These are phyloP conservation scores for Leishmania lainsoni DNA, from an alignment of 208 protist genomes.

Conservation along the genomic window DNA sequence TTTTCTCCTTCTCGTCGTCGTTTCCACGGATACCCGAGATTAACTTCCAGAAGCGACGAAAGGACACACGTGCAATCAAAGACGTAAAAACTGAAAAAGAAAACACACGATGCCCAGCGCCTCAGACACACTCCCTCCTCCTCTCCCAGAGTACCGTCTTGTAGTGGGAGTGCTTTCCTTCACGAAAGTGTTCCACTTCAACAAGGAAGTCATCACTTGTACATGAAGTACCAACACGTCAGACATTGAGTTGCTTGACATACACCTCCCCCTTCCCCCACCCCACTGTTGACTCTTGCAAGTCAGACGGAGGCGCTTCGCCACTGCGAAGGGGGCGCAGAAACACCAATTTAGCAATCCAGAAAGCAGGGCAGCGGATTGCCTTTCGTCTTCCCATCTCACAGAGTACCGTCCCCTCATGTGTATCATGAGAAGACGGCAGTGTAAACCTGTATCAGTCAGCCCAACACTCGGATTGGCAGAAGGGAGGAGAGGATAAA, in stretches of 20 bases:
- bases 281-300: background rate
- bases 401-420: background rate
- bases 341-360: background rate
- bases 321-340: background rate
- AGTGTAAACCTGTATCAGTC: background rate
- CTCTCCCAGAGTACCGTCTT: background rate
- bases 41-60: background rate
- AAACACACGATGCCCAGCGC: background rate
- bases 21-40: background rate
- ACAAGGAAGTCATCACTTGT: background rate
- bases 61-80: background rate
- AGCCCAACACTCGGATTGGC: slow-evolving; percentile 22
- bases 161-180: background rate
- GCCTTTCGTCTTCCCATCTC: background rate
- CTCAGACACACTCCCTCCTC: background rate
- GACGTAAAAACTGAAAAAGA: background rate
- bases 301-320: background rate
- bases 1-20: background rate
- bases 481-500: slow-evolving; percentile 31
- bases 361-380: background rate
- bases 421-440: background rate
- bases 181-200: background rate
- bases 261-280: background rate
- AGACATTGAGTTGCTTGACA: background rate
- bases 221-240: background rate